phyloP scores from a whole-genome alignment of 2,329 filamentous ascomycete genomes.

The Cladosporium sp. region DNA sequence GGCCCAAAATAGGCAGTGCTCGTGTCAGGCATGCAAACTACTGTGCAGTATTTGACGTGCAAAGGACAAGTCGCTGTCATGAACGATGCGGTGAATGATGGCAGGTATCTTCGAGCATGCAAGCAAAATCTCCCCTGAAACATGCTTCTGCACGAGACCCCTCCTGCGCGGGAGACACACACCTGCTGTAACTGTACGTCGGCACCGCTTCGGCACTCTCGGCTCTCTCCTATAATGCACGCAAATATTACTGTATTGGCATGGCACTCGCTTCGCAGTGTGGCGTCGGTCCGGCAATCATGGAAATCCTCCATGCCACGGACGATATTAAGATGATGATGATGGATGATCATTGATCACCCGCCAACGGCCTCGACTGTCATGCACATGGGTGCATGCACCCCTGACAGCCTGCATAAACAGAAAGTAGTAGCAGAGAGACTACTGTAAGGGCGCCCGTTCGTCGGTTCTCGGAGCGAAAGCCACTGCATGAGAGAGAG shows the following conservation, averaged over 20 bases:
- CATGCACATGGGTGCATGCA: conserved; percentile 10
- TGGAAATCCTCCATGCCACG: neutral
- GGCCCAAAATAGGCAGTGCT: neutral
- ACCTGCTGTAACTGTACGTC: neutral
- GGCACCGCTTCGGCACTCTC: conserved; percentile 1
- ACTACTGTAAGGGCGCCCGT: conserved; percentile 6
- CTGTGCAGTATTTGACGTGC: neutral
- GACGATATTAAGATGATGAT: neutral
- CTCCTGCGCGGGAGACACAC: neutral
- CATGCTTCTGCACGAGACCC: conserved; percentile 21
- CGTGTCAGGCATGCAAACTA: neutral
- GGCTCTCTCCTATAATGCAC: neutral
- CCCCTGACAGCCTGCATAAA: conserved; percentile 21
- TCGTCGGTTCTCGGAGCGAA: conserved; percentile 17
- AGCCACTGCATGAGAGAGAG: neutral
- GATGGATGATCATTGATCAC: conserved; percentile 15
- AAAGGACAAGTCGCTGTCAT: neutral
- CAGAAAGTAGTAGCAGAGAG: neutral
- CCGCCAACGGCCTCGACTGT: neutral
- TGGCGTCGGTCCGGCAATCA: neutral
- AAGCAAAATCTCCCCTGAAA: conserved; percentile 16
- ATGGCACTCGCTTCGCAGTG: neutral
- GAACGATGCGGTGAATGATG: neutral
- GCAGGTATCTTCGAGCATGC: neutral
- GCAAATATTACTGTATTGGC: neutral